Conservation (phyloP, 306 rosid genomes). For the Hippophae gyantsensis region DNA sequence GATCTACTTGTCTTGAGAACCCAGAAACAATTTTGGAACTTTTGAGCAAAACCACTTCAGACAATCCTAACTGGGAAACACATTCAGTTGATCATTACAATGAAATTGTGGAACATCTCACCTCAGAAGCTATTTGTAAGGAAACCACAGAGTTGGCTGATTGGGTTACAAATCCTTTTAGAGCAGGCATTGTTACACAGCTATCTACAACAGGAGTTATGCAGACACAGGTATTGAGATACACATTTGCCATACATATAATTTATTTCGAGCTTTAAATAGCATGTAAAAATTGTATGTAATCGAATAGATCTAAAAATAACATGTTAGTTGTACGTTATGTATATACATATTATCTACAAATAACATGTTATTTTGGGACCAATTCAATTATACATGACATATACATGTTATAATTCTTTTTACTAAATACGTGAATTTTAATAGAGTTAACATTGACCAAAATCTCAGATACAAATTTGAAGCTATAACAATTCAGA, state of each 20-base stretch:
- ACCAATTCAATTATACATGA: too few species aligned
- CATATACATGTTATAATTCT: too few species aligned
- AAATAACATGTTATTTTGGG: too few species aligned
- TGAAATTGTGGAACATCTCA: constrained; percentile 24
- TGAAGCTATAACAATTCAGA: too few species aligned
- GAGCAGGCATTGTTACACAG: constrained; percentile 29
- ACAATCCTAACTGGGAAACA: background rate
- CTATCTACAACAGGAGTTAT: constrained; percentile 29
- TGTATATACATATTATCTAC: too few species aligned
- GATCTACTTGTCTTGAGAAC: constrained; percentile 40
- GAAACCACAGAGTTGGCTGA: background rate
- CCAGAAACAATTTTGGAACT: constrained; percentile 26
- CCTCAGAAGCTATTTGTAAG: constrained; percentile 15
- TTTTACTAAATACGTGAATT: too few species aligned
- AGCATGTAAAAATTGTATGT: too few species aligned
- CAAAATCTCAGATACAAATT: too few species aligned
- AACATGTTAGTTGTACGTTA: too few species aligned
- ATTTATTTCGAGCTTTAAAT: too few species aligned
- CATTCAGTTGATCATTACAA: constrained; percentile 26
- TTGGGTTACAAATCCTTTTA: constrained; percentile 10
- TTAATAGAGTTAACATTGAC: too few species aligned
- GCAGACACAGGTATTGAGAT: constrained; percentile 22
- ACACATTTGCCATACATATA: background rate
- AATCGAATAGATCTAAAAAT: too few species aligned
- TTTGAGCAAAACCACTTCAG: constrained; percentile 16